phyloP scores from a whole-genome alignment of 331 rosid species.

The Arachis monticola region DNA sequence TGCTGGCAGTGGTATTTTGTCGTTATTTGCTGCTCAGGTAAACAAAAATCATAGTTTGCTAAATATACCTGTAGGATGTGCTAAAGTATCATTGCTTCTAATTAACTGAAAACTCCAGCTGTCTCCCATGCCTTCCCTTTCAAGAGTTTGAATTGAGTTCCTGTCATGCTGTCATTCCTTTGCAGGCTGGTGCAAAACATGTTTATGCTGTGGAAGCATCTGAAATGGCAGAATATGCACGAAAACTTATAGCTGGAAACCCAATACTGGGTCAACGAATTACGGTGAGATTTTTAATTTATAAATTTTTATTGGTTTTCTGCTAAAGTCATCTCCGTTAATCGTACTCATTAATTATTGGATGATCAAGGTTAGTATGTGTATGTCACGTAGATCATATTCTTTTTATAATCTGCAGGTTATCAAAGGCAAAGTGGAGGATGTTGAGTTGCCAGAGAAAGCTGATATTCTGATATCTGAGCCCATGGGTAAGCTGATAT shows the following conservation, averaged over 20 bases:
- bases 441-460: constrained; percentile 92
- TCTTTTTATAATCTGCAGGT: constrained; percentile 55
- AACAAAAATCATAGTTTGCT: background rate
- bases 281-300: constrained; percentile 60
- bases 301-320: constrained; percentile 11
- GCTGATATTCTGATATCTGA: constrained; percentile 98
- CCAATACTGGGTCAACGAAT: constrained; percentile 79
- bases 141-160: constrained; percentile 6
- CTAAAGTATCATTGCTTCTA: constrained; percentile 43
- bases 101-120: constrained; percentile 35
- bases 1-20: constrained; percentile 90
- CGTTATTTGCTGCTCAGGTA: constrained; percentile 52
- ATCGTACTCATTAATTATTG: constrained; percentile 8
- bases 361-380: background rate
- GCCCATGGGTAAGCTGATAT: constrained; percentile 87
- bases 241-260: constrained; percentile 85
- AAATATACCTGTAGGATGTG: constrained; percentile 20
- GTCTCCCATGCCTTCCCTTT: constrained; percentile 7
- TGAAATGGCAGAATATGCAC: constrained; percentile 99
- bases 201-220: constrained; percentile 99
- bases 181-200: constrained; percentile 95
- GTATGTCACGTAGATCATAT: constrained; percentile 14
- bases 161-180: constrained; percentile 22
- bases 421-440: constrained; percentile 94
- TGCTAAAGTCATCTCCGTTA: background rate